Evolutionary conservation across 129 eudicot genomes (phyloP).

Genomic region (Pittosporum tobira): DNA sequence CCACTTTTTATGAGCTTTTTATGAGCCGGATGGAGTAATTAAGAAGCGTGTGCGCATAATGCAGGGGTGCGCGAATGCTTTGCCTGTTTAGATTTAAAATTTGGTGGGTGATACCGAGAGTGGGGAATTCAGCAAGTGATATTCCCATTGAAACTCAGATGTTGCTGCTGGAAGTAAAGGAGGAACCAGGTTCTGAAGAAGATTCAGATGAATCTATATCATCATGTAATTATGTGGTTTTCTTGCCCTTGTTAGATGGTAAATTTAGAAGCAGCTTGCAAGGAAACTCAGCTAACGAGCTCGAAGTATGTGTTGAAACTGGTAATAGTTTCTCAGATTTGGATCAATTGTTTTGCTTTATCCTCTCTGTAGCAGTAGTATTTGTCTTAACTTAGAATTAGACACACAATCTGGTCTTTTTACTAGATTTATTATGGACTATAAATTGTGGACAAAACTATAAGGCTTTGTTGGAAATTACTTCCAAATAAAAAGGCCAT

Average conservation of each 20-base stretch:
- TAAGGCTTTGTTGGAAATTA: no score
- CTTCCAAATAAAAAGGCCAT: no score
- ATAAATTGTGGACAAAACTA: not conserved
- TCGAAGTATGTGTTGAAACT: slow-evolving; percentile 35
- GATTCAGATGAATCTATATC: slow-evolving; percentile 4
- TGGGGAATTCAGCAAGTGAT: slow-evolving; percentile 35
- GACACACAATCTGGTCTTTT: not conserved
- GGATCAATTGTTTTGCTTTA: not conserved
- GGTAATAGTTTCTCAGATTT: slow-evolving; percentile 14
- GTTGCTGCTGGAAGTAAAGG: slow-evolving; percentile 29
- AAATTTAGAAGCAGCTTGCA: slow-evolving; percentile 38
- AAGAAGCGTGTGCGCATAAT: no score
- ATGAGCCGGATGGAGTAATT: no score
- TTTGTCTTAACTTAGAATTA: not conserved
- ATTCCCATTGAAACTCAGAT: slow-evolving; percentile 45
- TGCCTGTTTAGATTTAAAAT: slow-evolving; percentile 32
- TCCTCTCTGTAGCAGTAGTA: not conserved
- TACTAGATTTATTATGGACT: not conserved
- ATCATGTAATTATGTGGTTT: slow-evolving; percentile 22
- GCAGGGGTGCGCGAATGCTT: slow-evolving; percentile 29
- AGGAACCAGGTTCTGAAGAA: slow-evolving; percentile 10
- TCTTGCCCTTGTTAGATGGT: slow-evolving; percentile 35
- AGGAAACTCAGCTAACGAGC: slow-evolving; percentile 34
- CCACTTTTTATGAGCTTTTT: no score
- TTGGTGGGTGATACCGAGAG: slow-evolving; percentile 43